These are phyloP conservation scores for Phytophthora idaei DNA, from an alignment of 352 stramenopile species.

Conservation along the genomic window DNA sequence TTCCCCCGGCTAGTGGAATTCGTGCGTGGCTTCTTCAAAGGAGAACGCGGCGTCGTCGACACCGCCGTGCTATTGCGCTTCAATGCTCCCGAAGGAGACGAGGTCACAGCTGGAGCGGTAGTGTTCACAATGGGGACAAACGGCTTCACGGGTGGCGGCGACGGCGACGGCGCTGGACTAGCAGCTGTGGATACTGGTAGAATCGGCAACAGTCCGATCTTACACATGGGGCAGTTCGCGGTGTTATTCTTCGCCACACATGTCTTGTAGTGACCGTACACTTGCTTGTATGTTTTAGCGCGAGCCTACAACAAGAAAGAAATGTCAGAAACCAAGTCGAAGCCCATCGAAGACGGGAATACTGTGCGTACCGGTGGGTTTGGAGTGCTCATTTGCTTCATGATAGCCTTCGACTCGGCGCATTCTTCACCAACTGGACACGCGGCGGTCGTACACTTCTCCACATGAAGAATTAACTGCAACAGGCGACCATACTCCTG, in stretches of 20 bases:
- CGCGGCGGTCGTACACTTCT: conserved; percentile 69
- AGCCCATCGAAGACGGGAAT: neutral
- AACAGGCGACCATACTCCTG: conserved; percentile 85
- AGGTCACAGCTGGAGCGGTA: conserved; percentile 16
- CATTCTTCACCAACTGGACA: conserved; percentile 81
- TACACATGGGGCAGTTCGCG: conserved; percentile 84
- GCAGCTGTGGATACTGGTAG: conserved; percentile 26
- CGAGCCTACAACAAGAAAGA: conserved; percentile 42
- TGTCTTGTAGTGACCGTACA: conserved; percentile 84
- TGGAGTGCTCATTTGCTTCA: conserved; percentile 75
- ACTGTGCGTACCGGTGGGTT: conserved; percentile 58
- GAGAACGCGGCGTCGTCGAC: conserved; percentile 71
- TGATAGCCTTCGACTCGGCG: conserved; percentile 69
- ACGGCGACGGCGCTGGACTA: conserved; percentile 35
- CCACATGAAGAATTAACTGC: conserved; percentile 86
- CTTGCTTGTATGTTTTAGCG: conserved; percentile 88
- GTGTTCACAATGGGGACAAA: conserved; percentile 17
- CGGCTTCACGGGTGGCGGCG: conserved; percentile 30
- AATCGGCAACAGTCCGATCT: conserved; percentile 76
- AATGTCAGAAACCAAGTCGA: neutral
- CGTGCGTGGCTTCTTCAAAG: conserved; percentile 71
- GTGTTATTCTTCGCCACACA: conserved; percentile 84
- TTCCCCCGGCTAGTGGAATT: conserved; percentile 49
- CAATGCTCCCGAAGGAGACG: conserved; percentile 45
- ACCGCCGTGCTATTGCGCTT: conserved; percentile 62